phyloP scores from a whole-genome alignment of 176 grass and related monocot genomes.

The Lolium perenne region DNA sequence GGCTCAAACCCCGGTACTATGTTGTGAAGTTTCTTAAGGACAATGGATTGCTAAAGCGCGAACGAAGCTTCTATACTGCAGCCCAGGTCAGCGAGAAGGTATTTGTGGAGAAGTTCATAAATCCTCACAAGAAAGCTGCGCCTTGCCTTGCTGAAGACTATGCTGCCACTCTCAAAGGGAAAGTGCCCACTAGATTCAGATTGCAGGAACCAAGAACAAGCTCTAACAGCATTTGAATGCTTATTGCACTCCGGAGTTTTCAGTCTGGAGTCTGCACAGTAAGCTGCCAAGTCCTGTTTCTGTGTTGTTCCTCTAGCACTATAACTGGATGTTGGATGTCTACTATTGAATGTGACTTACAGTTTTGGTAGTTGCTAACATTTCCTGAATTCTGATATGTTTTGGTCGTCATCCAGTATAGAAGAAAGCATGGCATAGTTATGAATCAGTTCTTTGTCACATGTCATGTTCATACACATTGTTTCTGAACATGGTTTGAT shows the following conservation, averaged over 20 bases:
- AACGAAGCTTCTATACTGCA: conserved; percentile 47
- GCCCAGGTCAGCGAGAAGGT: conserved; percentile 48
- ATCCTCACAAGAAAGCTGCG: conserved; percentile 44
- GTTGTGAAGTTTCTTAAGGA: conserved; percentile 61
- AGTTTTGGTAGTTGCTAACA: conserved; percentile 19
- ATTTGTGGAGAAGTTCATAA: conserved; percentile 61
- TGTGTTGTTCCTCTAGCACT: conserved; percentile 25
- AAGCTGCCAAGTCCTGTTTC: conserved; percentile 28
- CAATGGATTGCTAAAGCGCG: conserved; percentile 40
- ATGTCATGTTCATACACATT: conserved; percentile 12
- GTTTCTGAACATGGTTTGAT: neutral
- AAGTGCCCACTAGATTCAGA: conserved; percentile 27
- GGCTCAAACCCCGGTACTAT: conserved; percentile 51
- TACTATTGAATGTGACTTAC: neutral
- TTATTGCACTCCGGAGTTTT: conserved; percentile 21
- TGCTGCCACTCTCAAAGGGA: conserved; percentile 35
- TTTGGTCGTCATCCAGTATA: conserved; percentile 14
- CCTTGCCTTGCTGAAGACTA: conserved; percentile 45
- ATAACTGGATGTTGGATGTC: neutral
- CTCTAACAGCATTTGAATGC: neutral
- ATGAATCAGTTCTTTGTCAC: neutral
- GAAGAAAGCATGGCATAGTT: neutral
- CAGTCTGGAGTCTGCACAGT: neutral
- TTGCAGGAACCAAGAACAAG: neutral
- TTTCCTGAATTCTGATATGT: neutral